phyloP scores from a whole-genome alignment of 495 filamentous ascomycete species.

The Talaromyces thailandensis region DNA sequence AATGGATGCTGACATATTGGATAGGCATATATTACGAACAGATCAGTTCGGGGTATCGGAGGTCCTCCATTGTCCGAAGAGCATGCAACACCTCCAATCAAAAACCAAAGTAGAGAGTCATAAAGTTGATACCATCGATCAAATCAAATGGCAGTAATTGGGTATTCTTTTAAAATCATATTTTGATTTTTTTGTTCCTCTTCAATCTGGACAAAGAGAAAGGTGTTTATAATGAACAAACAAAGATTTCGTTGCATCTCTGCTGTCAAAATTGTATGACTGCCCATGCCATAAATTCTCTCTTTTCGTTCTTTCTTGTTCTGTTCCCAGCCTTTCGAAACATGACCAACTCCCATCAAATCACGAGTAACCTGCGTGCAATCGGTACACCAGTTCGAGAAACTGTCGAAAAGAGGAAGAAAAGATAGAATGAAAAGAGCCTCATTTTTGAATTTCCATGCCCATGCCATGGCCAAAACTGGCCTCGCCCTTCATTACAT shows the following conservation, averaged over 20 bases:
- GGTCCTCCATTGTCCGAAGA: no score
- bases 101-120: background rate
- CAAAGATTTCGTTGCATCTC: background rate
- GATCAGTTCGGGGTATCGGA: no score
- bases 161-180: constrained; percentile 1
- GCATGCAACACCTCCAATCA: background rate
- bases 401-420: background rate
- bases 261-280: background rate
- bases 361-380: background rate
- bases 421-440: background rate
- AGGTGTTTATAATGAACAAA: background rate
- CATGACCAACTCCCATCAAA: background rate
- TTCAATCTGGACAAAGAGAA: background rate
- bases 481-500: constrained; percentile 1
- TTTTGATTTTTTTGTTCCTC: constrained; percentile 3
- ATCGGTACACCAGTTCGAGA: background rate
- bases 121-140: background rate
- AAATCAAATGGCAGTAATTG: background rate
- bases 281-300: background rate
- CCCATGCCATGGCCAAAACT: background rate
- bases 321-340: background rate
- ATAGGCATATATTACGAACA: no score
- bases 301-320: background rate
- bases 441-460: background rate
- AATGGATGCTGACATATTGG: no score